A percentile compares a stretch with the other conserved stretches of the same genome.
Evolutionary conservation across 805 yeast species (phyloP).

Genomic region (Kluyveromyces aestuarii): DNA sequence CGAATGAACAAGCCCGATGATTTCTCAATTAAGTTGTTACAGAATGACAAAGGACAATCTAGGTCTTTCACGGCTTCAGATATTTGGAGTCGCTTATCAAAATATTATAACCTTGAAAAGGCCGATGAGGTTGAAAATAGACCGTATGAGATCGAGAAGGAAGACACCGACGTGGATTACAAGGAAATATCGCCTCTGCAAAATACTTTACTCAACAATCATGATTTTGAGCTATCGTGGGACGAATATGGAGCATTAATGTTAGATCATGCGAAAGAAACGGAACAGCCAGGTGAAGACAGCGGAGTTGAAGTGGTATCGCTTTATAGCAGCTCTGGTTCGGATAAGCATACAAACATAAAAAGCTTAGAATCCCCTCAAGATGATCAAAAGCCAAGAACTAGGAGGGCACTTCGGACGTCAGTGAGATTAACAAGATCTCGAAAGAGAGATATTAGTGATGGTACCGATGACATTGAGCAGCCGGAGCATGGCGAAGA

Average conservation of each 20-base stretch:
- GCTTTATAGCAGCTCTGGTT: background rate
- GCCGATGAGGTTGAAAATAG: conserved; percentile 46
- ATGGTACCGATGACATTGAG: conserved; percentile 1
- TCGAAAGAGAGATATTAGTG: conserved; percentile 2
- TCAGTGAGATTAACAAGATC: conserved; percentile 6
- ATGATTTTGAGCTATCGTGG: conserved; percentile 36
- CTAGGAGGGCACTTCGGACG: conserved; percentile 1
- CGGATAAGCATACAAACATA: conserved; percentile 2
- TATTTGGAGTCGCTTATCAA: conserved; percentile 47
- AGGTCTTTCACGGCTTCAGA: conserved; percentile 37
- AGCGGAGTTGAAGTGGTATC: background rate
- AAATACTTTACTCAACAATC: conserved; percentile 4
- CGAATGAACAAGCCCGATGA: conserved; percentile 33
- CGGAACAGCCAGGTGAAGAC: background rate
- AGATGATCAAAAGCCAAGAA: conserved; percentile 2
- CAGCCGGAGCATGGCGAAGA: background rate
- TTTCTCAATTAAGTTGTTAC: conserved; percentile 28
- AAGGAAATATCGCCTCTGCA: conserved; percentile 5
- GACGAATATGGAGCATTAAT: conserved; percentile 37
- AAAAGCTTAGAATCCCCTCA: conserved; percentile 4
- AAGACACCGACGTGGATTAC: conserved; percentile 10
- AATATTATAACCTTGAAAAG: conserved; percentile 46
- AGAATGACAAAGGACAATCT: conserved; percentile 18
- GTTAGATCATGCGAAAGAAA: conserved; percentile 28
- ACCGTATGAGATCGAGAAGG: background rate